Conservation (phyloP, 257 asterid species). For the Gentiana straminea region DNA sequence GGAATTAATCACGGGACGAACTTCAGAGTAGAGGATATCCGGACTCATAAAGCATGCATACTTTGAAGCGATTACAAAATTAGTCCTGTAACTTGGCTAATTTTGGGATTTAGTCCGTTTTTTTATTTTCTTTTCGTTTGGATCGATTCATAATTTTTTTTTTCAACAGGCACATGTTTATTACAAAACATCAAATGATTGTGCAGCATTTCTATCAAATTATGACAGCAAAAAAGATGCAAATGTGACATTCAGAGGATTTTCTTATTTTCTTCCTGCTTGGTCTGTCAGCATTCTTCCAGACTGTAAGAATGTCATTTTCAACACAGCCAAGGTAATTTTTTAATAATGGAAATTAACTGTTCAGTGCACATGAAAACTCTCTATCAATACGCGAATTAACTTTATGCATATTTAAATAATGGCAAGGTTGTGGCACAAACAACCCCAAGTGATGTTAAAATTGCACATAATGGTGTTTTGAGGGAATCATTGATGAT, state of each 20-base stretch:
- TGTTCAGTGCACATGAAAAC: too few relatives aligned
- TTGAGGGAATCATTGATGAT: conserved; percentile 21
- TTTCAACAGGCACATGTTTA: conserved; percentile 60
- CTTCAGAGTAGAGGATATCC: too few relatives aligned
- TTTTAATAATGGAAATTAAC: too few relatives aligned
- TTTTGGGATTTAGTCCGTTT: too few relatives aligned
- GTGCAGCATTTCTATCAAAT: conserved; percentile 82
- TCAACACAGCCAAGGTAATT: conserved; percentile 73
- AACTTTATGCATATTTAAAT: conserved; percentile 1
- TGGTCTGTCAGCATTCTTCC: conserved; percentile 96
- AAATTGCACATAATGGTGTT: conserved; percentile 18
- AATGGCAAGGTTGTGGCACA: conserved; percentile 45
- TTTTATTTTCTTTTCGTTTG: too few relatives aligned
- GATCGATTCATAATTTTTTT: background rate
- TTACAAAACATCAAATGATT: conserved; percentile 44
- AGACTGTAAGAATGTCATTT: conserved; percentile 53
- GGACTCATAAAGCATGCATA: too few relatives aligned
- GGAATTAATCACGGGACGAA: too few relatives aligned
- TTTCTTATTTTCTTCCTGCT: conserved; percentile 60
- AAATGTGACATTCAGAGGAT: conserved; percentile 51
- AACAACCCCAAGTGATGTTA: conserved; percentile 25
- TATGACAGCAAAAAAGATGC: conserved; percentile 48
- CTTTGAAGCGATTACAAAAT: too few relatives aligned
- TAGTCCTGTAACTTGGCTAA: too few relatives aligned
- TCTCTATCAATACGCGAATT: conserved; percentile 8